Base-by-base conservation (phyloP, 305 asterid species). In the Solanum chacoense region DNA sequence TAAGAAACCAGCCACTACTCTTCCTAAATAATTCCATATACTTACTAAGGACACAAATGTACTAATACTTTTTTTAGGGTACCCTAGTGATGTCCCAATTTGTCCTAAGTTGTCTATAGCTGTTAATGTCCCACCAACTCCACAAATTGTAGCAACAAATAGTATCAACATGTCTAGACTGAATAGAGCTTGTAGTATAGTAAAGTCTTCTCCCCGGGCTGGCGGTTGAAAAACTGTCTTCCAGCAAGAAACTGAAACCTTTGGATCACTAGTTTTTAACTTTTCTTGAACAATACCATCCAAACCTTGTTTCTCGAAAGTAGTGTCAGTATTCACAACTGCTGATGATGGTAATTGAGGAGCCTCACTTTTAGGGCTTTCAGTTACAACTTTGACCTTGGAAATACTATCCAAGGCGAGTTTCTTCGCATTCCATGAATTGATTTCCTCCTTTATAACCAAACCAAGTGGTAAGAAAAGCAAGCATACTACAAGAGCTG, bases 181-280 rank as follows among this genome's bases (percentile, higher is more conserved):
- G 91, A 96, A 96, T 6, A 96, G 94, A 3, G 98, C 98, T 85
- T 96, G 98, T 1, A 96, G 96, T 84, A 96, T 96, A 1, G 98
- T 95, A 92, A 87, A 95, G 90, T 96, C 98, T 6, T 95, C 95
- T 0, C 98, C 98, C 63, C 96, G 84, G 0, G 76, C 85, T 67
- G 98, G 98, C 1, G 95, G 98, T 38, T 84, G 90, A 90, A 96
- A 94, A 0, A 32, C 92, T 18, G 96, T 94, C 16, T 72, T 93
- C 98, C 98, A 96, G 83, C 98, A 96, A 2, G 98, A 96, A 24
- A 90, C 78, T 88, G 92, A 92, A 18, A 89, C 86, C 88, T 92
- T 91, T 8, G 84, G 26, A 80, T 84, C 18, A 76, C 7, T 24
- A 81, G 0, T 18, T 3, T 18, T 69, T 1, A 90, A 88, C 85